Percentiles rank a stretch among this genome's conserved stretches.
Evolutionary conservation across 179 eudicot genomes (phyloP).

Genomic region (Vitellaria paradoxa): DNA sequence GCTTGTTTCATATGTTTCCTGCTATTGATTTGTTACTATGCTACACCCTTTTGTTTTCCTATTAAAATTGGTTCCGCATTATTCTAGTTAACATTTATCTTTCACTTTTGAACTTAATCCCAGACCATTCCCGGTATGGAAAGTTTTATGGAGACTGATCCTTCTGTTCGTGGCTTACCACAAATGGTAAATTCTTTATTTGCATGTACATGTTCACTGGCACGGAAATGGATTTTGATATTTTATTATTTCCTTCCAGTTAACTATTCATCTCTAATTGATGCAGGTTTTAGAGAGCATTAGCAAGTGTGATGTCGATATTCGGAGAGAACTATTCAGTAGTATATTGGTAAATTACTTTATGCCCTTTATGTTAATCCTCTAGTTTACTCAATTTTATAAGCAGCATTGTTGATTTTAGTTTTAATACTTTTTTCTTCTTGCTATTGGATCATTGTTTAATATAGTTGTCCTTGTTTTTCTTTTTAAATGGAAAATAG

Average conservation of each 20-base stretch:
- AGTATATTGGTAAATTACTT: slow-evolving; percentile 73
- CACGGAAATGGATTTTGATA: background rate
- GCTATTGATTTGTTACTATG: too few relatives aligned
- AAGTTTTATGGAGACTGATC: slow-evolving; percentile 53
- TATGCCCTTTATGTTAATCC: too few relatives aligned
- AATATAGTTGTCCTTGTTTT: too few relatives aligned
- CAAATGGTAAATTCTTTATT: slow-evolving; percentile 58
- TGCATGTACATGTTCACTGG: background rate
- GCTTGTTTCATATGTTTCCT: too few relatives aligned
- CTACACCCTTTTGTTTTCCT: too few relatives aligned
- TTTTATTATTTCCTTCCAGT: slow-evolving; percentile 4
- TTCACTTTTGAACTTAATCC: slow-evolving; percentile 15
- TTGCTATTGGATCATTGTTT: too few relatives aligned
- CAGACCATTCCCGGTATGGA: slow-evolving; percentile 99
- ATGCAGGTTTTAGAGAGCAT: slow-evolving; percentile 95
- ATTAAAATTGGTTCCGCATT: too few relatives aligned
- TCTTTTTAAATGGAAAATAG: too few relatives aligned
- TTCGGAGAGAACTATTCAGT: slow-evolving; percentile 89
- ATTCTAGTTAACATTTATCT: background rate
- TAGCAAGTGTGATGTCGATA: slow-evolving; percentile 94
- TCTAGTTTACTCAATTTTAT: too few relatives aligned
- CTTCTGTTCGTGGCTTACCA: slow-evolving; percentile 87
- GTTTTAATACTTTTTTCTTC: background rate
- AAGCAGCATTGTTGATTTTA: too few relatives aligned
- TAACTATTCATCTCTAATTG: background rate